Percentiles rank a stretch among this genome's conserved stretches.
These are phyloP conservation scores for Mortierella antarctica DNA, from an alignment of 192 early-diverging fungal species.

Conservation along the genomic window DNA sequence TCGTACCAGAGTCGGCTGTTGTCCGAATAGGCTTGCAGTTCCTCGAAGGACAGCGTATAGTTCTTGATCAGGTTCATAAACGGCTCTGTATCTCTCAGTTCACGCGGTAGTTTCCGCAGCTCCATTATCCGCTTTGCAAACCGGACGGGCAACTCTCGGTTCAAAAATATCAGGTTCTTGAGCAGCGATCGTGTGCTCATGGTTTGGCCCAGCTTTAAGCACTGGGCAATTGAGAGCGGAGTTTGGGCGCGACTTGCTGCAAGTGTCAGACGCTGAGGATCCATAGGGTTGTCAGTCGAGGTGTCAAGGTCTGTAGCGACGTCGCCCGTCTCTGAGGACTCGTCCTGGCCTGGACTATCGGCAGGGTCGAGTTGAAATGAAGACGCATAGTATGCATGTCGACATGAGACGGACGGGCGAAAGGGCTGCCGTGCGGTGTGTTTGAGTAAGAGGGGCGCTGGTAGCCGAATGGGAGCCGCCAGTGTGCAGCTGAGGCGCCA, in stretches of 20 bases:
- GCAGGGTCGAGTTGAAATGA: too few species aligned
- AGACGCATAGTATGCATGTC: too few species aligned
- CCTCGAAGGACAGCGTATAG: constrained; percentile 29
- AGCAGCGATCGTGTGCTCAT: constrained; percentile 36
- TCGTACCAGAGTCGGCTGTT: constrained; percentile 28
- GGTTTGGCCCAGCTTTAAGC: constrained; percentile 30
- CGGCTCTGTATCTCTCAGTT: constrained; percentile 32
- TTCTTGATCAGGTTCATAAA: constrained; percentile 35
- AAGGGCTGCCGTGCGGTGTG: too few species aligned
- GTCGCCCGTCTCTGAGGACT: not conserved
- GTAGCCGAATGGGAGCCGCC: too few species aligned
- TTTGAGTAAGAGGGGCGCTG: too few species aligned
- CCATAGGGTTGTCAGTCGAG: not conserved
- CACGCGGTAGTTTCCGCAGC: constrained; percentile 20
- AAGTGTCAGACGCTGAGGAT: constrained; percentile 31
- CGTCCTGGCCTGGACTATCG: not conserved
- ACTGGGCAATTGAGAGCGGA: constrained; percentile 46
- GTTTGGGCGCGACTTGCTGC: constrained; percentile 30
- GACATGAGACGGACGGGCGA: too few species aligned
- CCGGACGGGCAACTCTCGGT: constrained; percentile 38
- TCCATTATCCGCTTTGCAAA: constrained; percentile 46
- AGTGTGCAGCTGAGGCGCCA: not conserved
- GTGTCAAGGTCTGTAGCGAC: not conserved
- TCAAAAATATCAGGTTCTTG: constrained; percentile 43
- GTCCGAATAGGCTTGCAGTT: constrained; percentile 39